Conservation (phyloP, 192 early-diverging fungal species). For the Diversispora eburnea region DNA sequence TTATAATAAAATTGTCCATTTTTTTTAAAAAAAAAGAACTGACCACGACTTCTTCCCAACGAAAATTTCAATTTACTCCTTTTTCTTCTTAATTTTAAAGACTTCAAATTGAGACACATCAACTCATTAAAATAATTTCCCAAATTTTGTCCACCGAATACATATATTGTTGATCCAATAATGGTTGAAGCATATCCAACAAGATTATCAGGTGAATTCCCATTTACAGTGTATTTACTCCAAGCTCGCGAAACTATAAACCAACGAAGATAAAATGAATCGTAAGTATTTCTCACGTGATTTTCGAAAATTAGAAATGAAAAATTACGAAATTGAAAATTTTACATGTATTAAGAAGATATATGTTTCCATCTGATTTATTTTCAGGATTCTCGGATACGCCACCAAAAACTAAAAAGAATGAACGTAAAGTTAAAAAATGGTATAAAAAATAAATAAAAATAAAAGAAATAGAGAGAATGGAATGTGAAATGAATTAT, state of each 20-base stretch:
- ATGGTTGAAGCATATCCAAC: constrained; percentile 47
- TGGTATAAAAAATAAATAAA: constrained; percentile 32
- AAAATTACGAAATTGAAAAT: not conserved
- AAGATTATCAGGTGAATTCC: constrained; percentile 31
- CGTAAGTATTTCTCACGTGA: constrained; percentile 1
- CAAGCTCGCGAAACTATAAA: constrained; percentile 34
- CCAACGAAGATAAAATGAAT: not conserved
- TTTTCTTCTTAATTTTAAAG: not conserved
- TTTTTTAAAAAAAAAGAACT: not conserved
- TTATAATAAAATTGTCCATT: too few species aligned
- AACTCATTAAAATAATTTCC: constrained; percentile 49
- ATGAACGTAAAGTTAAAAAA: not conserved
- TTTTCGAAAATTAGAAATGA: constrained; percentile 7
- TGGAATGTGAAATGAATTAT: constrained; percentile 1
- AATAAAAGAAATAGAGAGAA: constrained; percentile 11
- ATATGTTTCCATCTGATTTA: constrained; percentile 36
- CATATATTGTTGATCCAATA: constrained; percentile 46
- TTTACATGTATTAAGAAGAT: constrained; percentile 42
- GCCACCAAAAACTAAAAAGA: constrained; percentile 41
- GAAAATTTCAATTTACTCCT: not conserved
- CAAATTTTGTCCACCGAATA: constrained; percentile 46
- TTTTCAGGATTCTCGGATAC: constrained; percentile 31
- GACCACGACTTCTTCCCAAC: too few species aligned
- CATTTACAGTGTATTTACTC: constrained; percentile 31
- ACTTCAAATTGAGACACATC: constrained; percentile 44